Base-by-base conservation (phyloP, 208 protist genomes). In the Phytomonas sp. region DNA sequence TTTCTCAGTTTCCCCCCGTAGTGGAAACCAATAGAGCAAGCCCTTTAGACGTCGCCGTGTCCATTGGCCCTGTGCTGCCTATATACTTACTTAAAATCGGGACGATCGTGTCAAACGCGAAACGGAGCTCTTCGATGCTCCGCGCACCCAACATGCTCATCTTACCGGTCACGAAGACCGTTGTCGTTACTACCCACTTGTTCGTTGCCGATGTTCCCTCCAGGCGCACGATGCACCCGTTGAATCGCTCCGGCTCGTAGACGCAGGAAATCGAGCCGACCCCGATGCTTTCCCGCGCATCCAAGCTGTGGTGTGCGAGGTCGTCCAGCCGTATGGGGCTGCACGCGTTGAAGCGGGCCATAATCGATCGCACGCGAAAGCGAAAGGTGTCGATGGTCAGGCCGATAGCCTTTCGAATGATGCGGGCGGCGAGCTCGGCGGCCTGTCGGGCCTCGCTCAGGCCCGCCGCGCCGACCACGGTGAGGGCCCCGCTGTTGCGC, bases 181-280 rank as follows among this genome's bases (percentile, higher is more conserved):
- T 81, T 67, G 82, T 90, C 56, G 73, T 91, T 4, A 92, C 86
- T 5, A 78, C 77, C 88, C 91, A 95, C 40, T 72, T 61, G 60
- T 95, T 95, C 7, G 70, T 64, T 16, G 52, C 30, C 4, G 84
- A 86, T 62, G 76, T 85, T 19, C 91, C 88, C 2, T 79, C 34
- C 1, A 95, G 77, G 29, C 84, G 82, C 23, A 95, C 63, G 10
- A 88, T 74, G 60, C 88, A 93, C n/a, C 82, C 91, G 73, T 80
- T 87, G 67, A 93, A 92, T 26, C 88, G 81, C 76, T 95, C 88
- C 14, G 91, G 91, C 67, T 95, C 91, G 72, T 91, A 95, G 76
- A 80, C 91, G 66, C 81, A 82, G 45, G 82, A 81, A 29, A 93
- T 74, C 36, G 61, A 65, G 29, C 75, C 73, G 31, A 91, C 70